Evolutionary conservation across 1,284 basidiomycete genomes (phyloP), one percentile per base, ranked within the genome.

Genomic region (Trichosporon inkin): DNA sequence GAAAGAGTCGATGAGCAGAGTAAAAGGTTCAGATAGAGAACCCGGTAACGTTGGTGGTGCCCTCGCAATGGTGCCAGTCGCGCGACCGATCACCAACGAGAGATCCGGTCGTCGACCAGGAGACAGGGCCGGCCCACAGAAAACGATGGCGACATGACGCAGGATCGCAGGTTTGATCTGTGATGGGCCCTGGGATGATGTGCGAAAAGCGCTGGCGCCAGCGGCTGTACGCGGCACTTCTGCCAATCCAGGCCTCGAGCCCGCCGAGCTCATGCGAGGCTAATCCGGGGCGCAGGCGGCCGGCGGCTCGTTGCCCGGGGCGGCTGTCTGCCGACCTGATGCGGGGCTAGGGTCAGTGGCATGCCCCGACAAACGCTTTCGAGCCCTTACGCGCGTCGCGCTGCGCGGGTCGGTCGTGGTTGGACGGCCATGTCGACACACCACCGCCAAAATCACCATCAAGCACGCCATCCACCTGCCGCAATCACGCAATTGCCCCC

Each of bases 101-200:
- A n/a, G 36, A 38, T 14, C 36, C 13, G 36, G 13, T 14, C 36
- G 13, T 14, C 36, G 36, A n/a, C 36, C 11, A 38, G 16, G 36
- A 32, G 4, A 16, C 16, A 49, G 28, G 28, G 14, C 44, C 14
- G 24, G 8, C 3, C 13, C 8, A 10, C 16, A 38, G 36, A 24
- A 49, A 49, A 24, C 44, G 44, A 49, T 49, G 44, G 44, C 44
- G 44, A 49, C 44, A 49, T 49, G 44, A 49, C 44, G 44, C 44
- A 49, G 44, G 28, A 10, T 22, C 17, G 44, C 16, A 24, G 22
- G 41, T 47, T 14, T 47, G 41, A 47, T 24, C 41, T 28, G 44
- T 32, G 24, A 28, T 49, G 4, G 28, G 28, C 28, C 28, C 44
- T 49, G 44, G 13, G 22, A 28, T 44, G 40, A 17, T 41, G 40